Percentiles rank a stretch among this genome's conserved stretches.
Evolutionary conservation across 2,329 filamentous ascomycete genomes (phyloP).

Genomic region (Xylariales sp.): DNA sequence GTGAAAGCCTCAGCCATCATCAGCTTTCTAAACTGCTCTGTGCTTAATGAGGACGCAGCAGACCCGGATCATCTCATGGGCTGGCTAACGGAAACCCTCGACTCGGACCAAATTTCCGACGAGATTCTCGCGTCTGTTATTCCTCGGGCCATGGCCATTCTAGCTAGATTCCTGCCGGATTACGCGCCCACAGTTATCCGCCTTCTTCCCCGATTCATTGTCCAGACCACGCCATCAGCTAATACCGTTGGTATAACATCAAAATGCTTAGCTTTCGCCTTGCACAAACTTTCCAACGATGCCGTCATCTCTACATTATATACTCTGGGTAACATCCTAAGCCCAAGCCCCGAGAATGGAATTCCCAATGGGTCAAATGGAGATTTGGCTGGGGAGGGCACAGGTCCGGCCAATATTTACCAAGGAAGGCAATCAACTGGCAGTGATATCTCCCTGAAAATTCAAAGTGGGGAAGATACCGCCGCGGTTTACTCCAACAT

Average conservation of each 20-base stretch:
- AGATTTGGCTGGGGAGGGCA: constrained; percentile 54
- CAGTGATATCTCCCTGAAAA: constrained; percentile 82
- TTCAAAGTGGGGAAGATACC: constrained; percentile 81
- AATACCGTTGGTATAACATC: constrained; percentile 81
- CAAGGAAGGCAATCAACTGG: constrained; percentile 70
- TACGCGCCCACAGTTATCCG: constrained; percentile 82
- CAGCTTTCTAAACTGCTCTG: constrained; percentile 85
- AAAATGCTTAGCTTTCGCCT: constrained; percentile 82
- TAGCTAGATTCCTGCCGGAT: constrained; percentile 78
- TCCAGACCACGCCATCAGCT: constrained; percentile 79
- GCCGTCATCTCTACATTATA: constrained; percentile 95
- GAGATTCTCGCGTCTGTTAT: constrained; percentile 80
- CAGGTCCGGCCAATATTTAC: constrained; percentile 59
- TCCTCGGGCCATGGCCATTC: constrained; percentile 82
- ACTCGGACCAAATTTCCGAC: constrained; percentile 85
- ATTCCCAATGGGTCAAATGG: constrained; percentile 65
- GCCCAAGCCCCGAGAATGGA: constrained; percentile 71
- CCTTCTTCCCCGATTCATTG: constrained; percentile 85
- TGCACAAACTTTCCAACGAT: constrained; percentile 88
- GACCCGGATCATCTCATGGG: constrained; percentile 81
- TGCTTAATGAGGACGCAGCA: constrained; percentile 83
- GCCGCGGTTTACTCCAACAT: constrained; percentile 84
- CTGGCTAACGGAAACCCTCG: constrained; percentile 87
- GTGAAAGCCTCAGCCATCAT: constrained; percentile 86
- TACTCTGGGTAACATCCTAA: constrained; percentile 94